phyloP scores from a whole-genome alignment of 495 filamentous ascomycete genomes.

The Platismatia glauca region DNA sequence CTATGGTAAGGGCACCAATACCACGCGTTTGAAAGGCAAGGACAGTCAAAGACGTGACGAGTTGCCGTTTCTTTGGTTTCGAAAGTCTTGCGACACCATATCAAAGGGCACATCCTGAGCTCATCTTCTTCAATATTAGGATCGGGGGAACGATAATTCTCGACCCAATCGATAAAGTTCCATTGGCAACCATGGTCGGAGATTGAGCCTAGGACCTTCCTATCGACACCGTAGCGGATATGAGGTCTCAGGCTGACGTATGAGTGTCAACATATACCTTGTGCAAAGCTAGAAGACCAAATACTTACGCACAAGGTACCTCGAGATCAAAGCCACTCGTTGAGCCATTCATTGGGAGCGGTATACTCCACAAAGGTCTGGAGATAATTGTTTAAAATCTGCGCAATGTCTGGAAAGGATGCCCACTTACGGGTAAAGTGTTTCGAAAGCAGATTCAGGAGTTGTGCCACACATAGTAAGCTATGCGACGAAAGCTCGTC shows the following conservation, averaged over 20 bases:
- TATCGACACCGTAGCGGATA: not conserved
- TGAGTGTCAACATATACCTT: not conserved
- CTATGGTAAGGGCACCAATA: slow-evolving; percentile 14
- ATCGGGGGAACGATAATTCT: not conserved
- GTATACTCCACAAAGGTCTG: not conserved
- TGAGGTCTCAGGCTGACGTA: not conserved
- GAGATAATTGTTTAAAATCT: not conserved
- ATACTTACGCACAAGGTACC: not conserved
- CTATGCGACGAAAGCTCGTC: not conserved
- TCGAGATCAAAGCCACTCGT: not conserved
- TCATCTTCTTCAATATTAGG: not conserved
- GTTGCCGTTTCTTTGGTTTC: not conserved
- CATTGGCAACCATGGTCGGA: not conserved
- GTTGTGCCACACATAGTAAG: slow-evolving; percentile 9
- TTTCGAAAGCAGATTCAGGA: not conserved
- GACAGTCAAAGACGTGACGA: slow-evolving; percentile 3
- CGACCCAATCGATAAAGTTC: slow-evolving; percentile 4
- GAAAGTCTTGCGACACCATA: slow-evolving; percentile 15
- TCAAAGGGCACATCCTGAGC: slow-evolving; percentile 10
- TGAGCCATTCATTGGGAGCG: not conserved
- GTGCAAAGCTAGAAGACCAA: too few relatives aligned
- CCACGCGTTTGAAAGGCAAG: slow-evolving; percentile 8
- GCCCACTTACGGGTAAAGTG: slow-evolving; percentile 4
- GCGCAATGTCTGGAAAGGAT: not conserved
- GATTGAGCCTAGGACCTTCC: not conserved